Percentiles rank a stretch among this genome's conserved stretches.
Evolutionary conservation across 2,329 filamentous ascomycete species (phyloP).

Genomic region (Fusarium chuoi): DNA sequence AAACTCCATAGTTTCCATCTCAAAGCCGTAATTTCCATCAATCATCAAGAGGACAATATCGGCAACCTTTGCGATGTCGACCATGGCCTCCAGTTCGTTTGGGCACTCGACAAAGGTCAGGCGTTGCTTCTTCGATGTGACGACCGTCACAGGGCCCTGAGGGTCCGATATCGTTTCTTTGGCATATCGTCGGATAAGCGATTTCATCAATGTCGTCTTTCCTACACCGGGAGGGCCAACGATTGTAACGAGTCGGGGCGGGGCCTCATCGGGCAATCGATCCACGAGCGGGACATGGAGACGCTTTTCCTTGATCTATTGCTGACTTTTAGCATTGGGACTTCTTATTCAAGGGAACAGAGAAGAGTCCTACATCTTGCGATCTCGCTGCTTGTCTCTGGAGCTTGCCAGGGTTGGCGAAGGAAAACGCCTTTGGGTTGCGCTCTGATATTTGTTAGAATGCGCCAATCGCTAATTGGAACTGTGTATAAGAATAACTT

Average conservation of each 20-base stretch:
- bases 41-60: constrained; percentile 99
- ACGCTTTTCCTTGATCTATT: constrained; percentile 90
- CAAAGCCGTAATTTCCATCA: constrained; percentile 97
- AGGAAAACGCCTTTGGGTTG: constrained; percentile 93
- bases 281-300: constrained; percentile 97
- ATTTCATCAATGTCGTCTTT: constrained; percentile 96
- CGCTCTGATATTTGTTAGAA: constrained; percentile 60
- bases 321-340: constrained; percentile 37
- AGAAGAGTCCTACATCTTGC: constrained; percentile 67
- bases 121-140: constrained; percentile 94
- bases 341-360: not conserved
- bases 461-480: constrained; percentile 5
- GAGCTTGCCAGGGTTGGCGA: constrained; percentile 82
- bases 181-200: constrained; percentile 90
- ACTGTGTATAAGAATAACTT: not conserved
- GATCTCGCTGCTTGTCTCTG: constrained; percentile 79
- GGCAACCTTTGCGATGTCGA: constrained; percentile 95
- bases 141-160: constrained; percentile 91
- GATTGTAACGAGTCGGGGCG: constrained; percentile 90
- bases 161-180: constrained; percentile 94
- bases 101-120: constrained; percentile 97
- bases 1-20: constrained; percentile 99
- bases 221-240: constrained; percentile 95
- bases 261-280: constrained; percentile 92
- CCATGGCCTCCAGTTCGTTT: constrained; percentile 96